A percentile compares a stretch with the other conserved stretches of the same genome.
These are phyloP conservation scores for Scedosporium minutisporum DNA, from an alignment of 2,329 filamentous ascomycete genomes.

Conservation along the genomic window DNA sequence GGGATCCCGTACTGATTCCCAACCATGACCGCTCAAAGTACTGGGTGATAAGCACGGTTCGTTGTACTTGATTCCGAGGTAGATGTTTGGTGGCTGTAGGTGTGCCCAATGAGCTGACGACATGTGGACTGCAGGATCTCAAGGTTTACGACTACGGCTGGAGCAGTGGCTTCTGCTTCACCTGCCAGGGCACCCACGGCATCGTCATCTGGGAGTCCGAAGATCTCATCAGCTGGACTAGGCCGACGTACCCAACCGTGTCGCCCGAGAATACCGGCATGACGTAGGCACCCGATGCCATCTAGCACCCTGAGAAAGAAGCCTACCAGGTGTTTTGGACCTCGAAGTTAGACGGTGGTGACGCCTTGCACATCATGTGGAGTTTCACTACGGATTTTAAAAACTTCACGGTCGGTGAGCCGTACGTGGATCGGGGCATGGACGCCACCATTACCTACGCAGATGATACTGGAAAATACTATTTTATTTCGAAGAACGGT, in stretches of 20 bases:
- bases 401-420: constrained; percentile 9
- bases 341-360: constrained; percentile 8
- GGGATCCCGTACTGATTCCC: constrained; percentile 32
- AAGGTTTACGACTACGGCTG: constrained; percentile 20
- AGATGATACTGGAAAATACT: constrained; percentile 4
- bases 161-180: constrained; percentile 13
- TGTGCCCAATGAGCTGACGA: background rate
- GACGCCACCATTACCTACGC: constrained; percentile 10
- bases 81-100: background rate
- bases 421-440: constrained; percentile 10
- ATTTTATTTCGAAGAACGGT: constrained; percentile 12
- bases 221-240: constrained; percentile 28
- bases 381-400: constrained; percentile 10
- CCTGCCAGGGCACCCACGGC: constrained; percentile 17
- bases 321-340: constrained; percentile 7
- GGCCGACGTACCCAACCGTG: constrained; percentile 27
- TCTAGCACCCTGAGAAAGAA: constrained; percentile 19
- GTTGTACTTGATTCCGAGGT: background rate
- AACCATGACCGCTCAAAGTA: constrained; percentile 26
- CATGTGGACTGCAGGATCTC: constrained; percentile 17
- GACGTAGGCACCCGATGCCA: constrained; percentile 30
- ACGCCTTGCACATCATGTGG: constrained; percentile 9
- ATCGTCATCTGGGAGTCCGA: constrained; percentile 30
- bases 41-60: constrained; percentile 26
- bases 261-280: constrained; percentile 28